Evolutionary conservation across 2,329 filamentous ascomycete genomes (phyloP).

Genomic region (Beauveria sp.): DNA sequence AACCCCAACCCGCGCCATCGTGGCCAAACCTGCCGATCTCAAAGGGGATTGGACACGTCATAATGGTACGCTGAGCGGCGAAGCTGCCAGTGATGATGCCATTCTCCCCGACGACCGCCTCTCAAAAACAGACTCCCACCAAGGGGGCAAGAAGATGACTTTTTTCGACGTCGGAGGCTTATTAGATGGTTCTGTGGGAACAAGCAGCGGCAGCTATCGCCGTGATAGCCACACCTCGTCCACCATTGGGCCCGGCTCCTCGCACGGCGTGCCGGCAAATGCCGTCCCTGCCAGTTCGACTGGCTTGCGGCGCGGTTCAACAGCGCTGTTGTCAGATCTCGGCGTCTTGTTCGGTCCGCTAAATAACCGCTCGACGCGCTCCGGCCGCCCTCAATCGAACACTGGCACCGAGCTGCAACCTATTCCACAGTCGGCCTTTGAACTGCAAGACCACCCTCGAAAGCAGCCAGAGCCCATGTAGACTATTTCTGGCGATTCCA

Average conservation of each 20-base stretch:
- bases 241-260: conserved; percentile 30
- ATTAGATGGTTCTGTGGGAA: conserved; percentile 41
- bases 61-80: conserved; percentile 28
- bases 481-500: conserved; percentile 30
- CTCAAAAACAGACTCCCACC: conserved; percentile 18
- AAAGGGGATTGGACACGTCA: conserved; percentile 44
- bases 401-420: conserved; percentile 37
- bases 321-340: conserved; percentile 51
- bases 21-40: conserved; percentile 24
- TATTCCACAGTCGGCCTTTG: conserved; percentile 34
- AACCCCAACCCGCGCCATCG: conserved; percentile 12
- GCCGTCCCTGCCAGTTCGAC: conserved; percentile 35
- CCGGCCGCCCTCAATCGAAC: conserved; percentile 23
- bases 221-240: conserved; percentile 36
- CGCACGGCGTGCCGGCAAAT: conserved; percentile 31
- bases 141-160: conserved; percentile 44
- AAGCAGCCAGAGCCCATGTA: conserved; percentile 26
- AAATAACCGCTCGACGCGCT: conserved; percentile 21
- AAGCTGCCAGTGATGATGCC: conserved; percentile 38
- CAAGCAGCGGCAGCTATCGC: conserved; percentile 25
- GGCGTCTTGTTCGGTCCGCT: conserved; percentile 43
- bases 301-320: conserved; percentile 46
- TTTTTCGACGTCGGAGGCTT: conserved; percentile 83
- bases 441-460: conserved; percentile 24
- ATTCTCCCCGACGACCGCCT: conserved; percentile 30